A percentile compares a stretch with the other conserved stretches of the same genome.
These are phyloP conservation scores for Globisporangium iwayamae DNA, from an alignment of 352 stramenopile species.

Conservation along the genomic window DNA sequence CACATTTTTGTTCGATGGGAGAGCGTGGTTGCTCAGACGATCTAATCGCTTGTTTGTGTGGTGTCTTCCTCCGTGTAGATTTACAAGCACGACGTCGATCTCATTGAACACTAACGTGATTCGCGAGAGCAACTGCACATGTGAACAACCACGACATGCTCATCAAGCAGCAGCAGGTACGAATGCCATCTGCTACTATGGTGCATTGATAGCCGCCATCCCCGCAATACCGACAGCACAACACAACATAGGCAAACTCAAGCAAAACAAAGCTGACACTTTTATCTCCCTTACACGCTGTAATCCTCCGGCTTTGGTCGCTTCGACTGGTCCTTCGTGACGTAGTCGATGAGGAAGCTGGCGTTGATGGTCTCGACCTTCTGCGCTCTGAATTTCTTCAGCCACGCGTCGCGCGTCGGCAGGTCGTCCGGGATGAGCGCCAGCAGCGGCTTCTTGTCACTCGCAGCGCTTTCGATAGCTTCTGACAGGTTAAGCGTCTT, in stretches of 20 bases:
- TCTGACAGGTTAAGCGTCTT: slow-evolving; percentile 48
- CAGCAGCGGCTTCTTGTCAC: slow-evolving; percentile 46
- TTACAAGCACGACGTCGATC: slow-evolving; percentile 21
- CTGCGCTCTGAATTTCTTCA: slow-evolving; percentile 66
- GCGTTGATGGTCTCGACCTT: slow-evolving; percentile 75
- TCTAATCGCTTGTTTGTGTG: neutral
- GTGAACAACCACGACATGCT: neutral
- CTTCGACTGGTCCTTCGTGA: slow-evolving; percentile 77
- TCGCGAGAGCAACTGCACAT: neutral
- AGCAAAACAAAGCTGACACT: neutral
- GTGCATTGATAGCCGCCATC: too few species aligned
- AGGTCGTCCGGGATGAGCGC: slow-evolving; percentile 55
- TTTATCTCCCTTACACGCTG: slow-evolving; percentile 26
- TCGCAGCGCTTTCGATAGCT: slow-evolving; percentile 22
- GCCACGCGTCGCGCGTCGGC: slow-evolving; percentile 52
- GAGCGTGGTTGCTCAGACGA: neutral
- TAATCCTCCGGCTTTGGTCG: slow-evolving; percentile 51
- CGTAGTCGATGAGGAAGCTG: slow-evolving; percentile 80
- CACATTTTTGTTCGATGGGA: neutral
- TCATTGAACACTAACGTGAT: slow-evolving; percentile 18
- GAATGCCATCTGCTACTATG: neutral
- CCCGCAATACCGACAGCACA: neutral
- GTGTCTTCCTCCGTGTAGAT: slow-evolving; percentile 5
- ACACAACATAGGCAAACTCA: neutral
- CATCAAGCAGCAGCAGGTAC: neutral